A percentile compares a stretch with the other conserved stretches of the same genome.
Conservation (phyloP, 805 yeast species). For the Metschnikowia lunata region DNA sequence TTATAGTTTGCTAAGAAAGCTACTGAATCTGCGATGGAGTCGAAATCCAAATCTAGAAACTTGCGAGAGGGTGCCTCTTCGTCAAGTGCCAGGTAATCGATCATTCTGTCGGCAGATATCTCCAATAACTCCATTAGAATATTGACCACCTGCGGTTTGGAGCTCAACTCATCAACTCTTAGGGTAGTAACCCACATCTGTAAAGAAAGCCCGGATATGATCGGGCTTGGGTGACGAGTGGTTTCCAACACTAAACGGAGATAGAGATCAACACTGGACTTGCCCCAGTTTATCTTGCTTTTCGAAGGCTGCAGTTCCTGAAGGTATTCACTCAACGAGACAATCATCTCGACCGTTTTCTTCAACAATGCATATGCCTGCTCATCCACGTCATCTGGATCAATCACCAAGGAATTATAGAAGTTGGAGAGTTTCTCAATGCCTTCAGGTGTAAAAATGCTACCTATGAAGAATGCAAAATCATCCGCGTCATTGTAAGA, state of each 20-base stretch:
- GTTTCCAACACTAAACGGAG: conserved; percentile 73
- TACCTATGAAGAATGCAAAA: conserved; percentile 72
- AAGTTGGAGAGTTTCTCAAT: conserved; percentile 62
- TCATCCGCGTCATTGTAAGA: conserved; percentile 62
- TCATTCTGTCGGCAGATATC: conserved; percentile 69
- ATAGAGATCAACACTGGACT: conserved; percentile 63
- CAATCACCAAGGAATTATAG: conserved; percentile 55
- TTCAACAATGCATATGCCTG: conserved; percentile 75
- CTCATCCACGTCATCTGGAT: conserved; percentile 74
- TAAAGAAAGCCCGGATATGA: conserved; percentile 84
- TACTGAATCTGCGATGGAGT: conserved; percentile 72
- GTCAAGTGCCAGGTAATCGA: conserved; percentile 66
- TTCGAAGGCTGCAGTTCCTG: conserved; percentile 40
- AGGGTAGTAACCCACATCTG: conserved; percentile 93
- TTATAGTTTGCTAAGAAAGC: conserved; percentile 76
- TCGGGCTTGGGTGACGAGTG: conserved; percentile 76
- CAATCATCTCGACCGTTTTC: conserved; percentile 90
- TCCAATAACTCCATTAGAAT: conserved; percentile 68
- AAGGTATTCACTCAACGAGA: conserved; percentile 76
- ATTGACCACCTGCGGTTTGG: conserved; percentile 49
- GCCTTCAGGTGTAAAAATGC: conserved; percentile 73
- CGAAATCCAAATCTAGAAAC: conserved; percentile 82
- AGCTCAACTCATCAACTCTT: conserved; percentile 70
- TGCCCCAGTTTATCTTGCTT: conserved; percentile 44
- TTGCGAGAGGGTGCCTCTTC: conserved; percentile 61